A percentile compares a stretch with the other conserved stretches of the same genome.
phyloP scores from a whole-genome alignment of 2,329 filamentous ascomycete species.

The Arachnopeziza araneosa region DNA sequence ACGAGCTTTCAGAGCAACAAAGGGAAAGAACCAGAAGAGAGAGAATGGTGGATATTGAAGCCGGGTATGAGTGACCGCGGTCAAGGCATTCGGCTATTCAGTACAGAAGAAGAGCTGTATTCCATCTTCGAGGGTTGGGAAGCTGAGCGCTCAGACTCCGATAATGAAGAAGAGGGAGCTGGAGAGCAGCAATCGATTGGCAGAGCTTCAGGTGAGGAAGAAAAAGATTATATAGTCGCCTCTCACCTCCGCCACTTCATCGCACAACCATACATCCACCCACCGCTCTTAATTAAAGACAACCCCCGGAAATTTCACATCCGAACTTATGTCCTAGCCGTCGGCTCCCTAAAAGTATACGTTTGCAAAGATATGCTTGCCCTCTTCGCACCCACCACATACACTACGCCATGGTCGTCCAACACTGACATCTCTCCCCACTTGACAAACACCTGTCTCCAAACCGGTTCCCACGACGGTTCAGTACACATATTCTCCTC shows the following conservation, averaged over 20 bases:
- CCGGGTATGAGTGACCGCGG: constrained; percentile 96
- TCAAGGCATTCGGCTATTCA: constrained; percentile 87
- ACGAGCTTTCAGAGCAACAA: constrained; percentile 72
- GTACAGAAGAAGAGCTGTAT: constrained; percentile 75
- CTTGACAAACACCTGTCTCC: constrained; percentile 93
- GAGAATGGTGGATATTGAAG: constrained; percentile 97
- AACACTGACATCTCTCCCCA: constrained; percentile 57
- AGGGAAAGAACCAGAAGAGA: constrained; percentile 33
- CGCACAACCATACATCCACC: constrained; percentile 90
- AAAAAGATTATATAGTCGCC: constrained; percentile 61
- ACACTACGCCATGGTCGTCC: constrained; percentile 54
- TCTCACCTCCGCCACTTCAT: constrained; percentile 94
- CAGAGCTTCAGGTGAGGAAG: constrained; percentile 45
- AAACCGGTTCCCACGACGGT: constrained; percentile 54
- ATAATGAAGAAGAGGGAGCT: constrained; percentile 53
- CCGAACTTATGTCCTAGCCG: constrained; percentile 80
- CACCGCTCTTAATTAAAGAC: constrained; percentile 64
- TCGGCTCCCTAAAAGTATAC: constrained; percentile 72
- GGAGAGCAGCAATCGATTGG: constrained; percentile 26
- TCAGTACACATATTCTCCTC: constrained; percentile 73
- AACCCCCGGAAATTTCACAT: constrained; percentile 87
- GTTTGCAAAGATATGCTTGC: constrained; percentile 91
- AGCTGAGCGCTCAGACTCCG: constrained; percentile 56
- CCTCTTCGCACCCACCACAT: constrained; percentile 75
- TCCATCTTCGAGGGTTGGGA: constrained; percentile 92